Conservation (phyloP, 2,329 filamentous ascomycete species). For the Passalora sequoiae region DNA sequence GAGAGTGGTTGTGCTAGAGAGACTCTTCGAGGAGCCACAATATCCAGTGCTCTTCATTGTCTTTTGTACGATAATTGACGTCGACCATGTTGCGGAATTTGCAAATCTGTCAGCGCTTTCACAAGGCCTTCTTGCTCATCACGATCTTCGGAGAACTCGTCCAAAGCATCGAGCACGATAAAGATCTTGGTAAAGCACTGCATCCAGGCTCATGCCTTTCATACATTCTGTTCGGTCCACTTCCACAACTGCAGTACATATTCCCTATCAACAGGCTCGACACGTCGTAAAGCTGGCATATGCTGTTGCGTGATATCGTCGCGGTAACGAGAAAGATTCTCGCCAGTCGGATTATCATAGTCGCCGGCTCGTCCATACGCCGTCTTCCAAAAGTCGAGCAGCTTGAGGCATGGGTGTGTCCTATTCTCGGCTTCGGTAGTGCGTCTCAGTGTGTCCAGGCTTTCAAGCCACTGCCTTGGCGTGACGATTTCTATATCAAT, state of each 20-base stretch:
- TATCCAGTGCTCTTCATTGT: too few species aligned
- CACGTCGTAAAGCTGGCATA: constrained; percentile 34
- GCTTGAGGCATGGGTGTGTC: constrained; percentile 43
- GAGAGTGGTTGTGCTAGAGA: too few species aligned
- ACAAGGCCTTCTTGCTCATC: too few species aligned
- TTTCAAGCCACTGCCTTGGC: constrained; percentile 40
- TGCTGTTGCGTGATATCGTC: constrained; percentile 8
- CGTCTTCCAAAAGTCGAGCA: constrained; percentile 49
- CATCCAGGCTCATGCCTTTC: too few species aligned
- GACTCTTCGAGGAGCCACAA: too few species aligned
- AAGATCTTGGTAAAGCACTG: too few species aligned
- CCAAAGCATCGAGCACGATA: too few species aligned
- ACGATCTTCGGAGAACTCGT: too few species aligned
- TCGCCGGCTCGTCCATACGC: constrained; percentile 32
- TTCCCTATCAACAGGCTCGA: constrained; percentile 41
- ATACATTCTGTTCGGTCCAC: constrained; percentile 34
- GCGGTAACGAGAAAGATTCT: neutral
- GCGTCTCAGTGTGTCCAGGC: constrained; percentile 32
- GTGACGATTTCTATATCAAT: constrained; percentile 39
- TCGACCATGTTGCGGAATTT: too few species aligned
- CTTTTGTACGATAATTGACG: too few species aligned
- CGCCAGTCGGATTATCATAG: constrained; percentile 6
- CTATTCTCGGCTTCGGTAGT: constrained; percentile 21
- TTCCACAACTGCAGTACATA: constrained; percentile 43
- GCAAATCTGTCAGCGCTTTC: too few species aligned